Base-by-base conservation (phyloP, 345 rosid species). In the Clarkia xantiana region DNA sequence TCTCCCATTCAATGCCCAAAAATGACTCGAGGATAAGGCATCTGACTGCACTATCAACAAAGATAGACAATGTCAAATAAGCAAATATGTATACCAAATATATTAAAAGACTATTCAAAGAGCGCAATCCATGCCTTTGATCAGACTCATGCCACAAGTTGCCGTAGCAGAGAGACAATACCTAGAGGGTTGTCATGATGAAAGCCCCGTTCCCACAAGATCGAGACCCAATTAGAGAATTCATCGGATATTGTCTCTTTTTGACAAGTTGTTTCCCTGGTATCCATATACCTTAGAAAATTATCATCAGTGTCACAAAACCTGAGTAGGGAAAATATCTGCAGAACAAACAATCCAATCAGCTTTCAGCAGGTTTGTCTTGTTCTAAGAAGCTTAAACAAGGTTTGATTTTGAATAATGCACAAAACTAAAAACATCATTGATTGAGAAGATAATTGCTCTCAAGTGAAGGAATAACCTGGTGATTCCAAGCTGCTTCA, bases 401-500 rank as follows among this genome's bases (percentile, higher is more conserved):
- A 5, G 36, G 36, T 3, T 29, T 29, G 25, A 29, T 29, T 22
- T 22, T 5, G 25, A 29, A 29, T 29, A 7, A 29, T 29, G 8
- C 5, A 29, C 46, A 47, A 36, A 19, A 52, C 42, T n/a, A 39
- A 18, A 15, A 51, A 40, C 25, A 39, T 18, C 36, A 51, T 45
- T 45, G 13, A 12, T 45, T 41, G 14, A 47, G 40, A 47, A 18
- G 18, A 54, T 8, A 13, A 53, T 40, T 25, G 48, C n/a, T 52
- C 36, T 16, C n/a, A 48, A 54, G 38, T 22, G 19, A 48, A 63
- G 16, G 18, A 53, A 49, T 42, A 29, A 90, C 97, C 94, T 83
- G 97, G 57, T 79, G 87, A 67, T 72, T 75, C 97, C 97, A 90
- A 56, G 91, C 95, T 51, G 95, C 97, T 71, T 83, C 95, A 52